Base-by-base conservation (phyloP, 202 grass and related monocot species). In the Carex arenaria region DNA sequence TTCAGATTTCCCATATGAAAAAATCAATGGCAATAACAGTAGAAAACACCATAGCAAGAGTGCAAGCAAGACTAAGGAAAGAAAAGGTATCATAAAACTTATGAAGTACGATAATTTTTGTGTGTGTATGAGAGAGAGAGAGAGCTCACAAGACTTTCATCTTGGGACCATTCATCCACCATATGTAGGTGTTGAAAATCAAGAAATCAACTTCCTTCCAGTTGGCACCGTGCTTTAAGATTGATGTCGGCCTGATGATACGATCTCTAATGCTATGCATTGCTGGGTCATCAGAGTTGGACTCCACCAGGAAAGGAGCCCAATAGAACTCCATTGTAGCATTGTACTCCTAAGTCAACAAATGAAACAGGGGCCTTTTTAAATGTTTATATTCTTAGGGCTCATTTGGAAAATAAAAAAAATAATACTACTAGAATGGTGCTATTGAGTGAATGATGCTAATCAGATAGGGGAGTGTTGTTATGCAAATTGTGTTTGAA, bases 121-220 rank as follows among this genome's bases (percentile, higher is more conserved):
- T 49, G 10, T 45, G 42, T 45, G 42, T 43, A 0, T 38, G 36
- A 85, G 84, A 60, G 53, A 62, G 64, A 89, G 42, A 26, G 56
- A 11, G 36, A 72, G 81, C 89, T 97, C 30, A 97, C 94, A 93
- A 61, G 73, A 88, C 84, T 89, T 97, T 97, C 94, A 97, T 97
- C 76, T 85, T 87, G 0, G 86, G 91, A 12, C 89, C 93, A 85
- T 97, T 97, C 94, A 97, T 92, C 94, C 94, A 97, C 94, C 94
- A 94, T 72, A 97, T 97, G 63, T 97, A 97, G 78, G 94, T 93
- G n/a, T 97, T 97, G 82, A 97, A 97, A 81, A 97, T 91, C 79
- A 97, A 90, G 82, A 91, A 97, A 80, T 97, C 94, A 51, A 93
- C 91, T 71, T 88, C 91, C 83, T 92, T 83, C 94, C 94, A 97